phyloP scores from a whole-genome alignment of 1,284 basidiomycete genomes.

The Papiliotrema terrestris region DNA sequence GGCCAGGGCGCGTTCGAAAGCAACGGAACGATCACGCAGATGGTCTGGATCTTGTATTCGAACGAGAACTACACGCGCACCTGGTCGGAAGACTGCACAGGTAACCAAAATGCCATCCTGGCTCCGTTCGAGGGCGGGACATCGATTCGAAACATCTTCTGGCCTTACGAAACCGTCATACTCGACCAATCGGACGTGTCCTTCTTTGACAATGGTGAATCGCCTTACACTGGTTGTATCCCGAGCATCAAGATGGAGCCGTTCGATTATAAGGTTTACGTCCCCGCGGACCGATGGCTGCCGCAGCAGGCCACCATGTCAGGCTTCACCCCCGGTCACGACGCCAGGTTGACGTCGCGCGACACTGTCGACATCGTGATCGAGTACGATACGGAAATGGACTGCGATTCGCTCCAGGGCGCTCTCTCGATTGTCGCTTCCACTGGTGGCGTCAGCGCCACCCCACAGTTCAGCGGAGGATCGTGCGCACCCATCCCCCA shows the following conservation, averaged over 20 bases:
- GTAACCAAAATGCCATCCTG: conserved; percentile 61
- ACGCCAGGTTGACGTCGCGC: conserved; percentile 62
- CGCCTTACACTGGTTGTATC: conserved; percentile 73
- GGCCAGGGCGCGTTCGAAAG: conserved; percentile 36
- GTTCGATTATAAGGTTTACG: conserved; percentile 75
- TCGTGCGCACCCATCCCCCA: conserved; percentile 17
- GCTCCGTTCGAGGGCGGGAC: conserved; percentile 65
- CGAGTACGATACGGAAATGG: conserved; percentile 74
- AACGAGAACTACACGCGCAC: conserved; percentile 73
- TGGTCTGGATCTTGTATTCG: conserved; percentile 76
- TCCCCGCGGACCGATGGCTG: conserved; percentile 65
- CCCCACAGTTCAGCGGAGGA: conserved; percentile 54
- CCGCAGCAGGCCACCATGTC: conserved; percentile 67
- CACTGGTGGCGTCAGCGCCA: conserved; percentile 58
- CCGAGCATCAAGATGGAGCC: conserved; percentile 62
- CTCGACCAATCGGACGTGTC: conserved; percentile 63
- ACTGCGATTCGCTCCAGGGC: conserved; percentile 62
- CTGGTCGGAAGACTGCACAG: conserved; percentile 61
- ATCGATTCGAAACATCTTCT: conserved; percentile 68
- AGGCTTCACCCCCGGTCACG: conserved; percentile 77
- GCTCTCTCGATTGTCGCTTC: conserved; percentile 64
- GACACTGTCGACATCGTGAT: conserved; percentile 65
- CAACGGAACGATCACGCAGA: conserved; percentile 54
- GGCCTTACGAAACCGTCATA: conserved; percentile 72
- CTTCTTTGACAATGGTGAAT: conserved; percentile 60